phyloP scores from a whole-genome alignment of 805 yeast genomes.

The Saccharomycopsis olivae region DNA sequence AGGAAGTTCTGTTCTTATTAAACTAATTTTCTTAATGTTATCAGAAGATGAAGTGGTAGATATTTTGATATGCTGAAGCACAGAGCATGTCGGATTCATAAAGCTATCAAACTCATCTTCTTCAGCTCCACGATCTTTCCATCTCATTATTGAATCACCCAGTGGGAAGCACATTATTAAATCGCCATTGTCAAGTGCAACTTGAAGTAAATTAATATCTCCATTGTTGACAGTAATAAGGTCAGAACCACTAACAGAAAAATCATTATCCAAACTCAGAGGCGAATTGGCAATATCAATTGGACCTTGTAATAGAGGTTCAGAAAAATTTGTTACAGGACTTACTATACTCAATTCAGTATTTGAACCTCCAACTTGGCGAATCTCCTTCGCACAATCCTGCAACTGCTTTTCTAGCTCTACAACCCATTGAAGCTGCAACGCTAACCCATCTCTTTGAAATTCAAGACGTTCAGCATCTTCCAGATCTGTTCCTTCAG shows the following conservation, averaged over 20 bases:
- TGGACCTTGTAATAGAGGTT: constrained; percentile 14
- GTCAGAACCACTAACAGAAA: constrained; percentile 2
- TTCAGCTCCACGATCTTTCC: constrained; percentile 2
- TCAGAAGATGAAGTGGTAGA: too few relatives aligned
- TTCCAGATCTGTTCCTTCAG: constrained; percentile 1
- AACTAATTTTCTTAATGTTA: background rate
- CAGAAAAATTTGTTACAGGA: background rate
- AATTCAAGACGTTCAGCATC: background rate
- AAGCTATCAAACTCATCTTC: constrained; percentile 3
- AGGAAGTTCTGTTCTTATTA: constrained; percentile 1
- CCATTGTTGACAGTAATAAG: constrained; percentile 1
- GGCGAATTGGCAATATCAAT: constrained; percentile 6
- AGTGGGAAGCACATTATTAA: constrained; percentile 2
- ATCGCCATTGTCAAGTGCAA: constrained; percentile 8
- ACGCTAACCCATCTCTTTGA: background rate
- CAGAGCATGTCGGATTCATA: background rate
- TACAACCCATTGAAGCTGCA: constrained; percentile 2
- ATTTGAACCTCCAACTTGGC: background rate
- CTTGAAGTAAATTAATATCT: constrained; percentile 5
- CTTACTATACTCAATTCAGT: background rate
- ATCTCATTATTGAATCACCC: constrained; percentile 9
- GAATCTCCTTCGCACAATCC: background rate
- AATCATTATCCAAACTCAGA: constrained; percentile 2
- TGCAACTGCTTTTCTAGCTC: background rate
- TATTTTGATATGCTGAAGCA: constrained; percentile 2